Conservation (phyloP, 2,329 filamentous ascomycete genomes). For the Zymoseptoria brevis region DNA sequence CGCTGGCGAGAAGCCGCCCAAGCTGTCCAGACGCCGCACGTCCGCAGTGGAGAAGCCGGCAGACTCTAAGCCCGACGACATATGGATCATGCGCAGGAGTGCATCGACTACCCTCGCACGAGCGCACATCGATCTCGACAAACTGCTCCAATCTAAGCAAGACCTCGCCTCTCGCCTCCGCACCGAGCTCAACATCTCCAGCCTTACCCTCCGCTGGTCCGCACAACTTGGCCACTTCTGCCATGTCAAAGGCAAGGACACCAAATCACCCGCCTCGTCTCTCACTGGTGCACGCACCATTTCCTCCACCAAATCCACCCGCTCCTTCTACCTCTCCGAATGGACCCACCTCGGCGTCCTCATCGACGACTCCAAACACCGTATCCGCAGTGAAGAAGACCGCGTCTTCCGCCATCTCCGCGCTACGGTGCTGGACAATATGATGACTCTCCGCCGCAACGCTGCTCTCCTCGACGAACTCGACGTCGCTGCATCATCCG, state of each 20-base stretch:
- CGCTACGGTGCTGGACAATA: constrained; percentile 65
- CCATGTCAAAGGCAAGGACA: constrained; percentile 78
- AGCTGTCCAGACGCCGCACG: constrained; percentile 18
- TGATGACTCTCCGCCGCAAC: constrained; percentile 81
- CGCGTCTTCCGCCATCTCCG: constrained; percentile 69
- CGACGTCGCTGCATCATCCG: constrained; percentile 82
- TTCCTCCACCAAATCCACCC: constrained; percentile 73
- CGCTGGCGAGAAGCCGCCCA: constrained; percentile 42
- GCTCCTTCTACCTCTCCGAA: constrained; percentile 71
- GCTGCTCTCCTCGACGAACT: constrained; percentile 88
- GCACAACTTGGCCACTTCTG: constrained; percentile 82
- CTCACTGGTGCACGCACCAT: constrained; percentile 48
- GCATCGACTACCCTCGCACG: constrained; percentile 59
- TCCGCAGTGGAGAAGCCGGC: constrained; percentile 1
- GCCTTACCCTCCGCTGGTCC: constrained; percentile 75
- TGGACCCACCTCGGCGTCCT: constrained; percentile 76
- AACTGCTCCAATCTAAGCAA: constrained; percentile 53
- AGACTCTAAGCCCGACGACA: constrained; percentile 35
- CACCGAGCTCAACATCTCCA: constrained; percentile 46
- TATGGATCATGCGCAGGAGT: constrained; percentile 55
- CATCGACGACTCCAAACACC: constrained; percentile 68
- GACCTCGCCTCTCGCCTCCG: constrained; percentile 55
- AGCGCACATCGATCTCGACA: constrained; percentile 61
- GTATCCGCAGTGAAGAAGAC: constrained; percentile 78
- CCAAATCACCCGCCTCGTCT: constrained; percentile 37